Evolutionary conservation across 2,329 filamentous ascomycete species (phyloP).

Genomic region (Colletotrichum sp.): DNA sequence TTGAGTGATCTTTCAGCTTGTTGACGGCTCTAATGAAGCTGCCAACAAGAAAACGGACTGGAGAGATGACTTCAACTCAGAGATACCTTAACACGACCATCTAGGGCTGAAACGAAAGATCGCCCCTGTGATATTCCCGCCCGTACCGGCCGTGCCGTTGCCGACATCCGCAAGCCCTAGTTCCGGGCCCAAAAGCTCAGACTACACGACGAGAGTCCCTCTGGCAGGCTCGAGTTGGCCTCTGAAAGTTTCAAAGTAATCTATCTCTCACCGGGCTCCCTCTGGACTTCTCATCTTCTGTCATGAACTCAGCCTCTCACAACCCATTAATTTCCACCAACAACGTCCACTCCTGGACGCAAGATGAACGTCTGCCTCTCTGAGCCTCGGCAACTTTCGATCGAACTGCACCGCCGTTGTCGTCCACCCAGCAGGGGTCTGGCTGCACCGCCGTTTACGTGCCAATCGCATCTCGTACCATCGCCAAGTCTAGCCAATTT

Average conservation of each 20-base stretch:
- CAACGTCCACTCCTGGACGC: not conserved
- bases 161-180: not conserved
- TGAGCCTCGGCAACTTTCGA: not conserved
- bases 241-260: not conserved
- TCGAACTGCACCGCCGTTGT: not conserved
- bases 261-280: not conserved
- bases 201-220: not conserved
- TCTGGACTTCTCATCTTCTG: not conserved
- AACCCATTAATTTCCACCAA: not conserved
- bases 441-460: not conserved
- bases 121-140: not conserved
- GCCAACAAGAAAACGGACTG: fast-evolving
- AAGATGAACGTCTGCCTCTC: not conserved
- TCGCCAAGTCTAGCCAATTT: not conserved
- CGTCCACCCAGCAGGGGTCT: not conserved
- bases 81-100: not conserved
- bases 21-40: fast-evolving
- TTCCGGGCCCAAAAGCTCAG: not conserved
- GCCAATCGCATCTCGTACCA: not conserved
- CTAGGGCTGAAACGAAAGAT: not conserved
- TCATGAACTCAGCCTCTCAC: not conserved
- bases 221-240: not conserved
- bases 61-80: not conserved
- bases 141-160: not conserved
- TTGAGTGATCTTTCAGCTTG: not conserved